Evolutionary conservation across 2,329 filamentous ascomycete species (phyloP), one percentile per base, ranked within the genome.

Genomic region (Cercospora berteroae): DNA sequence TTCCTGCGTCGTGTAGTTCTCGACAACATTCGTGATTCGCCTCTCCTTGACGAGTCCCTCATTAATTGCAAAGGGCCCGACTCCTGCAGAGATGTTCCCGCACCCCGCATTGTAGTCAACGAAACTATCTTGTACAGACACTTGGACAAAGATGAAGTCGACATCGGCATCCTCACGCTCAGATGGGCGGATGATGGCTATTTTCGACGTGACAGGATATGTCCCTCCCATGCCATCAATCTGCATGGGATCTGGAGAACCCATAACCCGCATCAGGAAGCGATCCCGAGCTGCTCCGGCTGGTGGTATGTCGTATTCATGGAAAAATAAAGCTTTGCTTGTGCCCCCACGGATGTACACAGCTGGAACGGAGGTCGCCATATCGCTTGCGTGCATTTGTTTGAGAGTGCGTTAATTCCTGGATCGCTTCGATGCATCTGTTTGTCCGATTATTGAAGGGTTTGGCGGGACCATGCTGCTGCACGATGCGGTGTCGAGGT

Each of bases 251-350:
- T 70, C 67, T 13, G 68, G 65, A 10, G 69, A 67, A 25, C 70
- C 65, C 69, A 69, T 67, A 18, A 68, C 33, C 12, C 69, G 61
- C 66, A 67, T 66, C 4, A 71, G 56, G 29, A 70, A 68, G 20
- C 68, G 65, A 36, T 70, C 69, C 60, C 70, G 64, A 29, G 60
- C 20, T 10, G 42, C 33, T 16, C 68, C 68, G 60, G 62, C 60
- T n/a, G 66, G 68, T 25, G 64, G 66, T n/a, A 71, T 55, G 57
- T 70, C 62, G 33, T 63, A 61, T 33, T 70, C 69, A 55, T 72
- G 69, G 61, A 70, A 67, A 65, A 70, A 69, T 18, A 70, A 63
- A 20, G 70, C 70, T 66, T 72, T 70, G 52, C 70, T 72, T 9
- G 69, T 67, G 12, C 64, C 69, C 3, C 70, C 68, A 13, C 70